These are phyloP conservation scores for Raphanus raphanistrum DNA, from an alignment of 345 rosid genomes.

Conservation along the genomic window DNA sequence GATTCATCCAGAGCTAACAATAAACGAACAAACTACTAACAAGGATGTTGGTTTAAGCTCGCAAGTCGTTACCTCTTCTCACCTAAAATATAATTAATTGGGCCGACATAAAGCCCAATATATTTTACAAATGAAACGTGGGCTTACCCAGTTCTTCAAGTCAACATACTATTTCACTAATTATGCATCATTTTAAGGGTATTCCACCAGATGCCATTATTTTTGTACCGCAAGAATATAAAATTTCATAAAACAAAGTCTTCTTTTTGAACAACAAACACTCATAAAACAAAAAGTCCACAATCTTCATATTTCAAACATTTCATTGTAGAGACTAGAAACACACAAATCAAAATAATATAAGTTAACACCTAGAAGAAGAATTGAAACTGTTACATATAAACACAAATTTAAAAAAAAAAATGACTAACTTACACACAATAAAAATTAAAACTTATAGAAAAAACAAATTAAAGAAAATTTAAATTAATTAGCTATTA, in stretches of 20 bases:
- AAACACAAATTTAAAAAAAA: background rate
- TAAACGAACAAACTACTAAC: no score
- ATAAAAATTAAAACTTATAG: background rate
- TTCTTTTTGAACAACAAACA: no score
- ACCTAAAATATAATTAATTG: background rate
- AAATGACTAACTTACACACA: background rate
- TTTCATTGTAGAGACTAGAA: background rate
- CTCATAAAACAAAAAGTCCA: no score
- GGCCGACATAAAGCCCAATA: constrained; percentile 17
- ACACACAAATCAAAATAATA: background rate
- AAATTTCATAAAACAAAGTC: no score
- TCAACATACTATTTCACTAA: background rate
- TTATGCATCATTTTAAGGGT: background rate
- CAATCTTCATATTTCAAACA: background rate
- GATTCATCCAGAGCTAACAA: constrained; percentile 17
- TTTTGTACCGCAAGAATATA: background rate
- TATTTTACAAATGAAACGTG: background rate
- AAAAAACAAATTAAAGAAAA: background rate
- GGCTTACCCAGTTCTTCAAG: constrained; percentile 5
- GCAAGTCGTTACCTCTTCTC: background rate
- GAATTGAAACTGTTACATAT: background rate
- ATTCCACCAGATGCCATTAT: background rate
- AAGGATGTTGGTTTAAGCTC: no score
- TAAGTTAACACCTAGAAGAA: background rate
- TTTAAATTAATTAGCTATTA: background rate